phyloP scores from a whole-genome alignment of 2,329 filamentous ascomycete species.

The Penicillium sp. region DNA sequence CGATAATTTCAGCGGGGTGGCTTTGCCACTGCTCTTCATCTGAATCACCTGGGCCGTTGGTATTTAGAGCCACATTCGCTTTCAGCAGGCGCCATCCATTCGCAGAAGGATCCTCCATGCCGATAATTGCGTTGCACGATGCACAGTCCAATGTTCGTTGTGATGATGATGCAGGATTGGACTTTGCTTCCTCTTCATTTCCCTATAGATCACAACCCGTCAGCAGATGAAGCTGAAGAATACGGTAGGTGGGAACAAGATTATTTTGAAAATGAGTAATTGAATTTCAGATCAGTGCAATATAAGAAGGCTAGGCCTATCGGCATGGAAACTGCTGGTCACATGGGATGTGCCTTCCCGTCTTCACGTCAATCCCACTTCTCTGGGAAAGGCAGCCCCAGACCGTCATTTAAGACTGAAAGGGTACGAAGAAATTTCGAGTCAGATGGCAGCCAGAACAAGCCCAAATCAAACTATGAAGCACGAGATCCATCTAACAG shows the following conservation, averaged over 20 bases:
- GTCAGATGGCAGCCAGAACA: constrained; percentile 1
- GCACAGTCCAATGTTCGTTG: constrained; percentile 31
- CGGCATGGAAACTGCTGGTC: background rate
- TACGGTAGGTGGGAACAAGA: background rate
- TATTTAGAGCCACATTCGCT: constrained; percentile 40
- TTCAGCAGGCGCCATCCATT: constrained; percentile 54
- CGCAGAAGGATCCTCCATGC: constrained; percentile 42
- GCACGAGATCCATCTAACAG: constrained; percentile 37
- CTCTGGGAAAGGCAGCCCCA: constrained; percentile 19
- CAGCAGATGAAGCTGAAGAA: constrained; percentile 9
- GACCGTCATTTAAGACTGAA: constrained; percentile 13
- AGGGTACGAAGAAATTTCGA: constrained; percentile 8
- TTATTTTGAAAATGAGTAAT: background rate
- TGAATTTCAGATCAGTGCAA: background rate
- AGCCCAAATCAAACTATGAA: constrained; percentile 16
- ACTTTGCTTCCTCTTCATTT: constrained; percentile 33
- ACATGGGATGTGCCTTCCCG: constrained; percentile 35
- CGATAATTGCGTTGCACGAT: constrained; percentile 33
- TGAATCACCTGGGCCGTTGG: constrained; percentile 26
- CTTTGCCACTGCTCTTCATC: constrained; percentile 32
- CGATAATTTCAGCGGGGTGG: constrained; percentile 38
- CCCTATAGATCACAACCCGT: constrained; percentile 17
- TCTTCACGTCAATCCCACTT: constrained; percentile 35
- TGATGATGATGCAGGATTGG: constrained; percentile 21
- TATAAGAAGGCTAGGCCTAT: background rate